Evolutionary conservation across 2,329 filamentous ascomycete genomes (phyloP), one percentile per base, ranked within the genome.

Genomic region (Scedosporium boydii): DNA sequence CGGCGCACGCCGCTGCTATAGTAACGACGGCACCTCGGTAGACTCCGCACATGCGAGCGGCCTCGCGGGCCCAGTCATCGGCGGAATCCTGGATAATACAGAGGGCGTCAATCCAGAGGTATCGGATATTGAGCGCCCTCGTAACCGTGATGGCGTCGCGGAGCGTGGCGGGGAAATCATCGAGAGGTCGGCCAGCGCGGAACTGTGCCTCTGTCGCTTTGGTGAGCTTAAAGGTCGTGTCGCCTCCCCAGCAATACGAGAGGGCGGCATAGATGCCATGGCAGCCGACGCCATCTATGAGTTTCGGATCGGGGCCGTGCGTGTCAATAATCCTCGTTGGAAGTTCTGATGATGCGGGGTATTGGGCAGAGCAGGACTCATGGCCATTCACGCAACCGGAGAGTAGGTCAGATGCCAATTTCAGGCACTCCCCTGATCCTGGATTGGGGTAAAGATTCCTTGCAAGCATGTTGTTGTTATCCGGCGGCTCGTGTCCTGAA

Each of bases 41-140:
- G n/a, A 62, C 26, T 34, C 9, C 16, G 14, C 18, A 18, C 60
- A 62, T 62, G n/a, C 26, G 23, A 6, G 60, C 60, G 1, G 55
- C 21, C 60, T 62, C 60, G 27, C 14, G 7, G 16, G 18, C 29
- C 55, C 55, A 58, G 53, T 62, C 60, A 16, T 48, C 41, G 53
- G 14, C n/a, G 41, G 27, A 26, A 23, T 66, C 65, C 38, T 66
- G 65, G 0, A 65, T 10, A 6, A 65, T 66, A 60, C 65, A 66
- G 1, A 66, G 58, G 4, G 63, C 63, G 57, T 66, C 64, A 7
- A 66, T 64, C 64, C 64, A 66, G 1, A 65, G 29, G 16, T 61
- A 66, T 1, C 57, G 53, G 27, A 66, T n/a, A 0, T 56, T 58
- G 1, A 66, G 55, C 1, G 23, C 1, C 0, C 64, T 23, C 14